Base-by-base conservation (phyloP, 139 green algal species). In the Desmodesmus armatus region DNA sequence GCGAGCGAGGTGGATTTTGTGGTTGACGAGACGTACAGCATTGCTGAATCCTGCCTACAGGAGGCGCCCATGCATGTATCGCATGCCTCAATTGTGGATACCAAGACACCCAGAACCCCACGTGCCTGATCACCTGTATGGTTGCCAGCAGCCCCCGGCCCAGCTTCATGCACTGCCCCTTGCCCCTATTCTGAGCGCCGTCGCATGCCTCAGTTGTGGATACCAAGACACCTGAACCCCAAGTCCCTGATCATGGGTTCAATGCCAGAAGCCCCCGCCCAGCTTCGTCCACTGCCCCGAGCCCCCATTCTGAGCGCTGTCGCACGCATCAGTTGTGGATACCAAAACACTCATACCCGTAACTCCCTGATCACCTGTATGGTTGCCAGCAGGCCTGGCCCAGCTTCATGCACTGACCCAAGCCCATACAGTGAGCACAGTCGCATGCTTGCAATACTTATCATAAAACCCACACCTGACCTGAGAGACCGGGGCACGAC, bases 161-260 rank as follows among this genome's bases (percentile, higher is more conserved):
- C 29, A 73, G 21, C 53, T 76, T 63, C 69, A 90, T 77, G 21
- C 79, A 65, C 74, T 91, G 80, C 3, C 88, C 88, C 76, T 91
- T 91, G 75, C 80, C 80, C 85, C 85, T n/a, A n/a, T n/a, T n/a
- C 9, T 62, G 51, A 62, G 51, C 19, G 51, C 51, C 19, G 17
- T n/a, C n/a, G n/a, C n/a, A n/a, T n/a, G n/a, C n/a, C n/a, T n/a
- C n/a, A n/a, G n/a, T n/a, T n/a, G n/a, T n/a, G n/a, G n/a, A n/a
- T n/a, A n/a, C n/a, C n/a, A n/a, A n/a, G n/a, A n/a, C n/a, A 2
- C 13, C 23, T 17, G 13, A 17, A 35, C 62, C 13, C 11, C 13
- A 33, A 21, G 19, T 40, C 19, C 23, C 19, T 29, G 62, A 35
- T 21, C 13, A 21, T 21, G 17, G 27, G 0, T 0, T 40, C 1